Evolutionary conservation across 345 rosid species (phyloP), one percentile per base, ranked within the genome.

Genomic region (Firmiana major): DNA sequence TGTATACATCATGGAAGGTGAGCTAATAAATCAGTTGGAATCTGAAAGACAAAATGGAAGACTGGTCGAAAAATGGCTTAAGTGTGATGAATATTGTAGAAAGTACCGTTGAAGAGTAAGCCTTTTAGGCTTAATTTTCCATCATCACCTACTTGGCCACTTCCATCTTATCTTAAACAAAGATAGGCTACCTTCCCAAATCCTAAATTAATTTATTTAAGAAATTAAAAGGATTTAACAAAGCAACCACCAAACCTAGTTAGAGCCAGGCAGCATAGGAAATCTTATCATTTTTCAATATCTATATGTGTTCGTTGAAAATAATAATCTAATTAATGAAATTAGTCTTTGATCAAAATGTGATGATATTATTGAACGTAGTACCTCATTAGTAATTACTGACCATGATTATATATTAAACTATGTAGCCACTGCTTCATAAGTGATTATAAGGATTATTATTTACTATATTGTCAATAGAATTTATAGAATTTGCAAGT

Each of bases 71-170:
- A 46, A 46, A 0, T 46, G 16, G 0, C 16, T 16, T 1, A 46
- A 46, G 8, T 46, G 15, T 10, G 16, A 46, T 10, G 15, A 43
- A 43, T 43, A 43, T 43, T 9, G 12, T 43, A 42, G 42, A 1
- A 11, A 3, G 1, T 3, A 60, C 26, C 10, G 31, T 51, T 63
- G 36, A 28, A 34, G 42, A 36, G 45, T 13, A 60, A 48, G 11
- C 28, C 36, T 16, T 64, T 72, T 64, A 71, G 77, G 80, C 74
- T 22, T 21, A 11, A 76, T 53, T 80, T 54, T 31, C 67, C 62
- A 80, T 72, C 80, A 63, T 63, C 34, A 71, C 79, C 80, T 71
- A 45, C 46, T 43, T 1, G 46, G 15, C 16, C 12, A 76, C 53
- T 71, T 76, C 48, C 9, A 31, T 0, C 26, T 17, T 12, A 49